Conservation (phyloP, 306 rosid species). For the Medicago lupulina region DNA sequence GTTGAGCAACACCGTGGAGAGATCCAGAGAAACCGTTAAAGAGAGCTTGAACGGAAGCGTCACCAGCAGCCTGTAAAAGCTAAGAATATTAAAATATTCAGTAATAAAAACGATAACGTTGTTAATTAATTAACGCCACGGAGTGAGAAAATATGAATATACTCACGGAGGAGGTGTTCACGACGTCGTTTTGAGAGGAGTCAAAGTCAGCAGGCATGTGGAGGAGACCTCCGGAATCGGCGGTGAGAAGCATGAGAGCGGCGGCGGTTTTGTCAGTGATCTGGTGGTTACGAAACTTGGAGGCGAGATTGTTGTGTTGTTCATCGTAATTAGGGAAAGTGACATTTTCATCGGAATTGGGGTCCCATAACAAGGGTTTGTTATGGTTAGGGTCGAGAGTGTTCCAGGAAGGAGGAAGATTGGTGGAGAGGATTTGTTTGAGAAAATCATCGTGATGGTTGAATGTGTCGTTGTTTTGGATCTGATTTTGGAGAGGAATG, state of each 20-base stretch:
- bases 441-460: constrained; percentile 85
- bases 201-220: constrained; percentile 64
- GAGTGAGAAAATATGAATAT: not conserved
- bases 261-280: constrained; percentile 56
- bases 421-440: constrained; percentile 87
- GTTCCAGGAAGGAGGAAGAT: constrained; percentile 63
- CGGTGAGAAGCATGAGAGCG: constrained; percentile 67
- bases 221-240: constrained; percentile 51
- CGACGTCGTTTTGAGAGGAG: constrained; percentile 67
- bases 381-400: constrained; percentile 46
- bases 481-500: constrained; percentile 51
- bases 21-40: constrained; percentile 69
- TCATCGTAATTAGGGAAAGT: constrained; percentile 58
- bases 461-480: constrained; percentile 50
- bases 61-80: constrained; percentile 51
- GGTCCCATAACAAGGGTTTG: constrained; percentile 62
- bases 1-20: constrained; percentile 47
- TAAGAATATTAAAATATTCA: not conserved
- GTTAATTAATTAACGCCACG: not conserved
- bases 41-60: constrained; percentile 60
- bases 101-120: not conserved
- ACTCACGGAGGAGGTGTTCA: constrained; percentile 64
- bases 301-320: constrained; percentile 58
- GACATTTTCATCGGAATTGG: constrained; percentile 41
- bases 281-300: constrained; percentile 82